Evolutionary conservation across 306 rosid species (phyloP), one percentile per base, ranked within the genome.

Genomic region (Begonia masoniana): DNA sequence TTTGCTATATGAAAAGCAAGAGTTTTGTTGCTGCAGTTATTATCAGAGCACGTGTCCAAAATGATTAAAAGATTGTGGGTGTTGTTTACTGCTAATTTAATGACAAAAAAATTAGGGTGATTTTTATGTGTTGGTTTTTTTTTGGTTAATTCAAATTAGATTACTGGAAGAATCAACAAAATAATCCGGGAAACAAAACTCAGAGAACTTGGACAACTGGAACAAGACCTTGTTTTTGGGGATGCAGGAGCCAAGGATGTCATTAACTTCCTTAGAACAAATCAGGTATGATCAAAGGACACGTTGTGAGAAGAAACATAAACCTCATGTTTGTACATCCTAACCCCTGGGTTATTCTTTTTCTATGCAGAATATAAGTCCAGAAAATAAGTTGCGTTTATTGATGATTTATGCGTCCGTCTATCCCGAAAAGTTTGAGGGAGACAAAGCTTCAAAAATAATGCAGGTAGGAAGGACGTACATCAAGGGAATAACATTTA

Each of bases 151-250:
- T 61, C 51, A 12, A 68, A 52, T 43, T 48, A 91, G 97, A 71
- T 91, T 51, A 94, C 96, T 56, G 96, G 97, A 64, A 83, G 75
- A 73, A 68, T 91, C 62, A 91, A 91, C 82, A 83, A 12, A 71
- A 74, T 77, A 52, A 91, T 91, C 61, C 78, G 82, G 67, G 94
- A 81, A 2, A 23, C 42, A 31, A 82, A 76, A 50, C 94, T 91
- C 51, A 73, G 92, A 67, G 88, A 73, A 23, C 96, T 91, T 47
- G 96, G 97, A 63, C 96, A 83, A 68, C 70, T 91, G 60, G 97
- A 91, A 73, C 96, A 91, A 69, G 96, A 91, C 77, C 94, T 85
- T 73, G 97, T 91, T 59, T 91, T 91, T 60, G 97, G 97, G 51
- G 94, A 91, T 68, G 94, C 96, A 13, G 92, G 76, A 75, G 85